Evolutionary conservation across 495 filamentous ascomycete species (phyloP).

Genomic region (Thermothielavioides terrestris): DNA sequence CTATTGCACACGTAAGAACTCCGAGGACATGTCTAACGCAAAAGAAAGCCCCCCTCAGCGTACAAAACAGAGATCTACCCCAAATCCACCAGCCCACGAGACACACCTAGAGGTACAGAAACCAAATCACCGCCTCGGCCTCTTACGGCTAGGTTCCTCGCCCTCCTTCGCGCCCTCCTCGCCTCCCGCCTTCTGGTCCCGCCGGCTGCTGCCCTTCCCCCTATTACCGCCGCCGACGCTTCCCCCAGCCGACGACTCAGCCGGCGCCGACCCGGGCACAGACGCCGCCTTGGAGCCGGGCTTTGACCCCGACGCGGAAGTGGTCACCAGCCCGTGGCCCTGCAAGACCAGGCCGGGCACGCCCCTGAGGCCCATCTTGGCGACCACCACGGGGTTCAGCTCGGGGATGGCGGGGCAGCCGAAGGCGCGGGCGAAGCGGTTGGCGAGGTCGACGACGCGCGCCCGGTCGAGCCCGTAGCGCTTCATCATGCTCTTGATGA

Average conservation of each 20-base stretch:
- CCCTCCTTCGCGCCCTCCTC: not conserved
- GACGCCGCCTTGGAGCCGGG: not conserved
- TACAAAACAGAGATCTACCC: not conserved
- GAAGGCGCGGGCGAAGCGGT: conserved; percentile 17
- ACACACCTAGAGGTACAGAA: conserved; percentile 1
- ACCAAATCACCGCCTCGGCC: conserved; percentile 3
- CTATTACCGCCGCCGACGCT: not conserved
- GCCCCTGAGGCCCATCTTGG: conserved; percentile 28
- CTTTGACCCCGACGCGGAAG: not conserved
- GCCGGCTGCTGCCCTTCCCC: not conserved
- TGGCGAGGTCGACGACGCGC: conserved; percentile 19
- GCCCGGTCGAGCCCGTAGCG: conserved; percentile 6
- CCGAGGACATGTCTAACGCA: not conserved
- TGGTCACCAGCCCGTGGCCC: not conserved
- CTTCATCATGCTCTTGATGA: conserved; percentile 17
- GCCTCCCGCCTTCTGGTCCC: not conserved
- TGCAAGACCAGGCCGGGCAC: conserved; percentile 20
- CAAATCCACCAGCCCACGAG: conserved; percentile 7
- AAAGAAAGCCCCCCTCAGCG: not conserved
- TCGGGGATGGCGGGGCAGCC: conserved; percentile 16
- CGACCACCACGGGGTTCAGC: conserved; percentile 10
- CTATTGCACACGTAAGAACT: too few species aligned
- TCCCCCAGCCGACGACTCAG: not conserved
- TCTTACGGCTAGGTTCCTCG: conserved; percentile 14
- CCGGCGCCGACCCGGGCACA: not conserved